Evolutionary conservation across 306 rosid species (phyloP), one percentile per base, ranked within the genome.

Genomic region (Dalbergia cochinchinensis): DNA sequence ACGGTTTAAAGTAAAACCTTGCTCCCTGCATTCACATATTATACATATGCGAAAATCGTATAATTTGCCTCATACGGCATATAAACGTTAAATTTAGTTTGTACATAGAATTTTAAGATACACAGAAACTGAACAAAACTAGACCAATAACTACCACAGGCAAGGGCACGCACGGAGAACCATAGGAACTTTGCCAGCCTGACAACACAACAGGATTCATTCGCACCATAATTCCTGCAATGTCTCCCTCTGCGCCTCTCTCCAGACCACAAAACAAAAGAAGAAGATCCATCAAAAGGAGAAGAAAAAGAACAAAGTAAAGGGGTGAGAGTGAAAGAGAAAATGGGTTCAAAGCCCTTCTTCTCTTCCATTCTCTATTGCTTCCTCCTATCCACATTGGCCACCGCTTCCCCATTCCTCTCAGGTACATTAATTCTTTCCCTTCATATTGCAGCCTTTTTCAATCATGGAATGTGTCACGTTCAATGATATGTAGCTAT

Each of bases 341-440:
- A 79, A 87, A 92, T 94, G 99, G 87, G 83, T 73, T 90, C 88
- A 48, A 58, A 81, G 10, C 74, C 87, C 78, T 82, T 74, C 45
- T 62, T 65, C 64, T 78, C 88, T 84, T 84, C 78, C 71, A 66
- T 82, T 83, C 81, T 82, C 71, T 75, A 5, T 64, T 81, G 80
- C 74, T 85, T 86, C 76, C 77, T 91, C 33, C 15, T 89, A 50
- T 41, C 81, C 22, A 72, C 83, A 59, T 80, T 88, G 62, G 86
- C 90, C 71, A 71, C 90, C 20, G 77, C 92, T 71, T 66, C 88
- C 65, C 80, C 88, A 53, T 88, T 86, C 80, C 41, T 92, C 71
- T 89, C 96, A 0, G 35, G 99, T 93, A 91, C 4, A 6, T 62
- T 65, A 0, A 4, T 63, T 62, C 0, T 66, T 1, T 6, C 61